Base-by-base conservation (phyloP, 352 stramenopile genomes). In the Phytophthora hybrid region DNA sequence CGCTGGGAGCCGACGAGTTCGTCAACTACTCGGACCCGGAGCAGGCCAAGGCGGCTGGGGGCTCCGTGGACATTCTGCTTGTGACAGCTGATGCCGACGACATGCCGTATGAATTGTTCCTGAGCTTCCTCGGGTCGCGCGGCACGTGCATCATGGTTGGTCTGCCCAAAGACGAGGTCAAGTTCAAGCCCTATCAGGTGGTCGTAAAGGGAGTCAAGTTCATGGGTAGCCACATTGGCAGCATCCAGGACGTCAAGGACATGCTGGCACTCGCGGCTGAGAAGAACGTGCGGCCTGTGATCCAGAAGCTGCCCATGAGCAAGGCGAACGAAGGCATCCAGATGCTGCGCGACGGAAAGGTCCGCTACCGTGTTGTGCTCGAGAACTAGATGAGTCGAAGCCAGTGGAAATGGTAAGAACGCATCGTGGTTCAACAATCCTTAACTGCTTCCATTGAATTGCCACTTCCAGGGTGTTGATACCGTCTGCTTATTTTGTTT, bases 261-360 rank as follows among this genome's bases (percentile, higher is more conserved):
- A 95, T 96, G 86, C 73, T 98, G 4, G 16, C 94, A 53, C 81
- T 97, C 46, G 96, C 89, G 59, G 80, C 76, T 18, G 74, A 88
- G 56, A 83, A 95, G 67, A 85, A 94, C 29, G 88, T 97, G 56
- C 76, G 76, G 6, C 64, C 83, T 7, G 72, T 86, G 37, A 78
- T 89, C 29, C 78, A 88, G 59, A 85, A 84, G 52, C 19, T 89
- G 63, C 78, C 83, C 9, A 87, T 88, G 80, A 39, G 23, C 18
- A 59, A 87, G 55, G 77, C 63, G 18, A 87, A 89, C 63, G 70
- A 84, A 19, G 80, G 79, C 6, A 53, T 88, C 14, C 18, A 84
- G 51, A 82, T 87, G 71, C 76, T 89, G 54, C 72, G 77, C 56
- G 39, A 84, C 10, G 81, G 81, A 19, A 66, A 66, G 23, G 83